phyloP scores from a whole-genome alignment of 1,284 basidiomycete species.

The Heterobasidion annosum region DNA sequence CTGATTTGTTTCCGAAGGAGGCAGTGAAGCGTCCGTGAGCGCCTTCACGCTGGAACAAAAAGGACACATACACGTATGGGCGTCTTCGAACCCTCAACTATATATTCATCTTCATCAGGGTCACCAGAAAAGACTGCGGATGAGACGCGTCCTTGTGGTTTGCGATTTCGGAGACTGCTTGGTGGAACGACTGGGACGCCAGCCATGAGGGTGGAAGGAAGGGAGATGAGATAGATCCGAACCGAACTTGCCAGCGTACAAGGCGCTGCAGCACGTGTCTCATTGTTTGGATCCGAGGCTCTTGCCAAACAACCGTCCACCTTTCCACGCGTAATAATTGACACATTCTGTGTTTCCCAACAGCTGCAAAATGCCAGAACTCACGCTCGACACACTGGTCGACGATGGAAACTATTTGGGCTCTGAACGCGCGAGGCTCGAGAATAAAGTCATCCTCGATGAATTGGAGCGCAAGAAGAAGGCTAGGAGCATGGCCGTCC shows the following conservation, averaged over 20 bases:
- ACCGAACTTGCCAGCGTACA: background rate
- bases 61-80: background rate
- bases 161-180: constrained; percentile 5
- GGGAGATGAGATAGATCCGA: background rate
- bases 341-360: no score
- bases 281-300: background rate
- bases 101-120: constrained; percentile 3
- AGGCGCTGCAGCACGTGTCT: background rate
- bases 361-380: constrained; percentile 47
- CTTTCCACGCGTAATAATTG: background rate
- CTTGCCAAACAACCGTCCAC: background rate
- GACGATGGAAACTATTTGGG: constrained; percentile 70
- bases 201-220: background rate
- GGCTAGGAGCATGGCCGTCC: constrained; percentile 89
- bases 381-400: constrained; percentile 63
- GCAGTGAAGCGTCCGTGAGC: no score
- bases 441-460: constrained; percentile 79
- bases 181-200: background rate
- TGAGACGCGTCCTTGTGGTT: background rate
- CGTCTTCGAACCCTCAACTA: constrained; percentile 2
- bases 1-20: constrained; percentile 12
- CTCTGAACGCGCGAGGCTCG: constrained; percentile 60
- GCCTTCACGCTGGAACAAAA: background rate
- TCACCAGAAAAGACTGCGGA: background rate
- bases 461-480: constrained; percentile 95